Conservation (phyloP, 192 early-diverging fungal genomes). For the Backusella tuberculispora region DNA sequence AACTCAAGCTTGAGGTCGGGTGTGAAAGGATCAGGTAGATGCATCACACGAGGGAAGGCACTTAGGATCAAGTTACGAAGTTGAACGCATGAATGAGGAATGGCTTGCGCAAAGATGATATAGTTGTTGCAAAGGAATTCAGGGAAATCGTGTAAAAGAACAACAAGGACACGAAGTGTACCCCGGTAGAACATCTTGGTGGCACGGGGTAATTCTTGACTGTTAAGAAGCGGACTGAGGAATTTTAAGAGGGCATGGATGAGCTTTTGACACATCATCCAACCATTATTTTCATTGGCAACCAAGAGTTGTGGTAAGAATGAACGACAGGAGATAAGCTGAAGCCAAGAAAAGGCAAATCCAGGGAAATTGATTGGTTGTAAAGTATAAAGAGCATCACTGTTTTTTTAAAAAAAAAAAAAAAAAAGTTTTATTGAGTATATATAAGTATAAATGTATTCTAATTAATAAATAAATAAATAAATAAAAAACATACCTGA, state of each 20-base stretch:
- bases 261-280: conserved; percentile 85
- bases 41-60: conserved; percentile 94
- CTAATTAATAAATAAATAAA: conserved; percentile 48
- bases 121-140: conserved; percentile 95
- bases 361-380: conserved; percentile 89
- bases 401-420: conserved; percentile 55
- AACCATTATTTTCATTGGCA: conserved; percentile 76
- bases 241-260: conserved; percentile 83
- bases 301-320: conserved; percentile 87
- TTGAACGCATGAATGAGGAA: conserved; percentile 92
- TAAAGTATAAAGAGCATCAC: conserved; percentile 83
- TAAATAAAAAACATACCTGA: conserved; percentile 19
- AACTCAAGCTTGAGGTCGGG: conserved; percentile 90
- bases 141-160: conserved; percentile 95
- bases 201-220: conserved; percentile 60
- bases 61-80: conserved; percentile 96
- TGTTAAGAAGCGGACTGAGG: conserved; percentile 79
- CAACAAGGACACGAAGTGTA: conserved; percentile 85
- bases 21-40: conserved; percentile 93
- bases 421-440: conserved; percentile 19
- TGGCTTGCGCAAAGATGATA: conserved; percentile 87
- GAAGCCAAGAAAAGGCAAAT: conserved; percentile 94
- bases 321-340: conserved; percentile 88
- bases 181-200: conserved; percentile 87
- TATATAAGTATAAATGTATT: neutral